phyloP scores from a whole-genome alignment of 169 alveolate species.

The Perkinsus marinus region DNA sequence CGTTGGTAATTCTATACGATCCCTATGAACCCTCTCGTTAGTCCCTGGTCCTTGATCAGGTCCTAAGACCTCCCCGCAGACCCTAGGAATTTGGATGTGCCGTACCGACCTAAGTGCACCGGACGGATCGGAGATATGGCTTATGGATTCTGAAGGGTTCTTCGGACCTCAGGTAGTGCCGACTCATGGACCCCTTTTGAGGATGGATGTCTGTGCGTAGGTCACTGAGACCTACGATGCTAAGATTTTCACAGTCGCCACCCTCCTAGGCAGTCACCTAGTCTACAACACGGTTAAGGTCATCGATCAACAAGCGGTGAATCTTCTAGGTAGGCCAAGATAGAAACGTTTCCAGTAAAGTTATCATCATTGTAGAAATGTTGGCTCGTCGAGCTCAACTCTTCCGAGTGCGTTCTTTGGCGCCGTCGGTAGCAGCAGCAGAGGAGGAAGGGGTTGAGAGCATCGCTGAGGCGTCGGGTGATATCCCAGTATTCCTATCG shows the following conservation, averaged over 20 bases:
- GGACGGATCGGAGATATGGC: conserved; percentile 7
- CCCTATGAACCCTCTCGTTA: too few relatives aligned
- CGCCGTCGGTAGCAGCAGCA: background rate
- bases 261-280: conserved; percentile 17
- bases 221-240: conserved; percentile 21
- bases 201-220: background rate
- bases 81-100: conserved; percentile 18
- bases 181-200: too few relatives aligned
- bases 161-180: conserved; percentile 16
- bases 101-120: background rate
- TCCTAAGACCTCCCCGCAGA: conserved; percentile 20
- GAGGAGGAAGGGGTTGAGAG: background rate
- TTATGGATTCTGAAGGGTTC: conserved; percentile 22
- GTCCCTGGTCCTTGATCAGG: too few relatives aligned
- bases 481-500: background rate
- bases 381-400: background rate
- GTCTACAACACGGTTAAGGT: conserved; percentile 5
- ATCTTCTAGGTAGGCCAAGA: background rate
- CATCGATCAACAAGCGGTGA: background rate
- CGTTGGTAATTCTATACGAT: background rate
- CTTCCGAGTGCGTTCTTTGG: background rate
- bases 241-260: conserved; percentile 17
- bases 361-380: background rate
- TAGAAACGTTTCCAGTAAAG: background rate
- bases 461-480: background rate